phyloP scores from a whole-genome alignment of 331 rosid genomes.

The Spiraea crenata region DNA sequence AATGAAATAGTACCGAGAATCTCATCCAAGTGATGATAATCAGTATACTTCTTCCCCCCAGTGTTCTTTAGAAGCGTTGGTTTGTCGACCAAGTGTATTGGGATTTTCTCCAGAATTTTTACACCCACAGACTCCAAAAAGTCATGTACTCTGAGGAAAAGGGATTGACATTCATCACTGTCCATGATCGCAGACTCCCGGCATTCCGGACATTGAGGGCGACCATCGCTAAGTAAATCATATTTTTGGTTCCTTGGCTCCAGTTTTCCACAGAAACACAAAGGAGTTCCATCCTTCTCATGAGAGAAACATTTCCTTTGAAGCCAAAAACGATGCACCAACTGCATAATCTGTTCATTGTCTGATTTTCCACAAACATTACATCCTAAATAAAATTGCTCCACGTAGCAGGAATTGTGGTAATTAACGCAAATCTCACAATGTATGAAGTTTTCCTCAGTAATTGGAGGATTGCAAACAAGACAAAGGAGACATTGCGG shows the following conservation, averaged over 20 bases:
- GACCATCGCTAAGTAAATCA: not conserved
- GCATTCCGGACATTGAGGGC: not conserved
- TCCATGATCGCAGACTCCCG: not conserved
- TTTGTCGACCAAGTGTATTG: not conserved
- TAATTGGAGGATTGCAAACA: too few species aligned
- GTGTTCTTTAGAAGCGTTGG: not conserved
- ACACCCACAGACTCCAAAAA: not conserved
- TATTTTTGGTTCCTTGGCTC: not conserved
- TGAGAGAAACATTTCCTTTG: too few species aligned
- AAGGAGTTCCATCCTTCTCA: not conserved
- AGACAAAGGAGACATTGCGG: too few species aligned
- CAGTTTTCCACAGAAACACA: not conserved
- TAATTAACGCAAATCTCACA: too few species aligned
- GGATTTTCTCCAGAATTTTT: not conserved
- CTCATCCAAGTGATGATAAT: not conserved
- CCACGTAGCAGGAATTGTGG: too few species aligned
- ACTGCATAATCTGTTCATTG: too few species aligned
- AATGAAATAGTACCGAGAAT: not conserved
- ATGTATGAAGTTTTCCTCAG: too few species aligned
- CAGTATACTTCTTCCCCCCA: not conserved
- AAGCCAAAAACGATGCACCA: too few species aligned
- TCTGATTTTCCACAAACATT: too few species aligned
- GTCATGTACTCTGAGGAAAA: not conserved
- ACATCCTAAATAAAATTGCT: too few species aligned
- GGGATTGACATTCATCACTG: not conserved